Evolutionary conservation across 164 flowering plant genomes (phyloP).

Genomic region (Liquidambar formosana): DNA sequence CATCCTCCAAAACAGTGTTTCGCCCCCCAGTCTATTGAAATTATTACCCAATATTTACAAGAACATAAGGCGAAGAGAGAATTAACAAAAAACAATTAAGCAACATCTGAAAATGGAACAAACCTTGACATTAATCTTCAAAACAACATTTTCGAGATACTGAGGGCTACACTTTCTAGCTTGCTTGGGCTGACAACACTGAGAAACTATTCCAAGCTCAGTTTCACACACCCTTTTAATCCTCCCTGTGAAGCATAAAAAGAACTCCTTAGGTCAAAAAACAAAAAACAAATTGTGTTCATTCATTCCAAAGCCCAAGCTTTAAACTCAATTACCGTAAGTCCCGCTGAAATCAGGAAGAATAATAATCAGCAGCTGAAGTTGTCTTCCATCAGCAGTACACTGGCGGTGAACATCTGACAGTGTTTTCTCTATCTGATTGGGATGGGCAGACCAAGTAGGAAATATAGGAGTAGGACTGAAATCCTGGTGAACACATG

Average conservation of each 20-base stretch:
- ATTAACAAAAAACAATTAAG: not conserved
- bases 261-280: not conserved
- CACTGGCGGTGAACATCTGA: too few relatives aligned
- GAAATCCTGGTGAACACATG: not conserved
- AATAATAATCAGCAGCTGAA: not conserved
- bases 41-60: not conserved
- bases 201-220: constrained; percentile 65
- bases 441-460: not conserved
- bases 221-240: constrained; percentile 68
- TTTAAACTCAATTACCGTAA: not conserved
- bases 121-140: constrained; percentile 60
- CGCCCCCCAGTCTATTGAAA: constrained; percentile 41
- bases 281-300: not conserved
- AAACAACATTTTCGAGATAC: constrained; percentile 56
- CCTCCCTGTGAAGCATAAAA: constrained; percentile 29
- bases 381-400: not conserved
- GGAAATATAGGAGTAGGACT: not conserved
- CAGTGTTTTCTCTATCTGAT: not conserved
- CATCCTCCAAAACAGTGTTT: constrained; percentile 35
- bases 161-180: constrained; percentile 34
- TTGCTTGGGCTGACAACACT: constrained; percentile 56
- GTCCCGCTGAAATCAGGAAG: not conserved
- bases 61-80: not conserved
- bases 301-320: not conserved
- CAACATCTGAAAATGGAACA: not conserved